Evolutionary conservation across 768 basidiomycete species (phyloP).

Genomic region (Termitomyces bulborhizus): DNA sequence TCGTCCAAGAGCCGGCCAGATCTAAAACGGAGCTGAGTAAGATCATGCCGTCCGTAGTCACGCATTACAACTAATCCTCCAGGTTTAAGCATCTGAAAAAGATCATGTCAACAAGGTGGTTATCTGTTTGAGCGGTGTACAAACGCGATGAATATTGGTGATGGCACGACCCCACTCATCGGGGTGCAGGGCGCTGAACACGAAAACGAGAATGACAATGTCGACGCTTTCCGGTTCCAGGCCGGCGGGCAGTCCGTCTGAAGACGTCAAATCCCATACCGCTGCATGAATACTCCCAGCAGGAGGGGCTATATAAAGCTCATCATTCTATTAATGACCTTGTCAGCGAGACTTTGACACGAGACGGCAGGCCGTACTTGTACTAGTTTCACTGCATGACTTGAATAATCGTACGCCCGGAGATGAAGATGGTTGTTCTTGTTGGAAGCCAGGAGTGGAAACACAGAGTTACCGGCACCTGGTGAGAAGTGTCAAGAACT

Average conservation of each 20-base stretch:
- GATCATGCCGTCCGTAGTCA: slow-evolving; percentile 93
- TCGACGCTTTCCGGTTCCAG: slow-evolving; percentile 71
- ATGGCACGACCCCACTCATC: slow-evolving; percentile 85
- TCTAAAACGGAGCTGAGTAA: slow-evolving; percentile 94
- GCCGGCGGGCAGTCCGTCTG: slow-evolving; percentile 50
- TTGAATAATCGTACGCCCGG: slow-evolving; percentile 87
- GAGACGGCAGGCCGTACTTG: slow-evolving; percentile 42
- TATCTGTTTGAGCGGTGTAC: slow-evolving; percentile 9
- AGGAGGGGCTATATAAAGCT: slow-evolving; percentile 61
- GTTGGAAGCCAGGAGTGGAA: slow-evolving; percentile 81
- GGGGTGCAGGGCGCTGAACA: slow-evolving; percentile 90
- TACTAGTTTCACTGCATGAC: slow-evolving; percentile 83
- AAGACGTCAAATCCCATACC: slow-evolving; percentile 88
- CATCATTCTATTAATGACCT: slow-evolving; percentile 47
- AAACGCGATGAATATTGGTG: slow-evolving; percentile 69
- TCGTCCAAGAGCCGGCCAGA: slow-evolving; percentile 81
- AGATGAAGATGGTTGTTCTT: slow-evolving; percentile 70
- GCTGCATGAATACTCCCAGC: slow-evolving; percentile 68
- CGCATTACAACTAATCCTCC: slow-evolving; percentile 80
- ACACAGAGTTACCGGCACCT: slow-evolving; percentile 95
- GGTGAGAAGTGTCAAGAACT: not conserved
- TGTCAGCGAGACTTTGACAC: not conserved
- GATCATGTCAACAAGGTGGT: not conserved
- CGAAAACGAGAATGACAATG: slow-evolving; percentile 88
- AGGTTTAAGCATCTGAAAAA: slow-evolving; percentile 77